Base-by-base conservation (phyloP, 148 eudicot species). In the Limonium bicolor region DNA sequence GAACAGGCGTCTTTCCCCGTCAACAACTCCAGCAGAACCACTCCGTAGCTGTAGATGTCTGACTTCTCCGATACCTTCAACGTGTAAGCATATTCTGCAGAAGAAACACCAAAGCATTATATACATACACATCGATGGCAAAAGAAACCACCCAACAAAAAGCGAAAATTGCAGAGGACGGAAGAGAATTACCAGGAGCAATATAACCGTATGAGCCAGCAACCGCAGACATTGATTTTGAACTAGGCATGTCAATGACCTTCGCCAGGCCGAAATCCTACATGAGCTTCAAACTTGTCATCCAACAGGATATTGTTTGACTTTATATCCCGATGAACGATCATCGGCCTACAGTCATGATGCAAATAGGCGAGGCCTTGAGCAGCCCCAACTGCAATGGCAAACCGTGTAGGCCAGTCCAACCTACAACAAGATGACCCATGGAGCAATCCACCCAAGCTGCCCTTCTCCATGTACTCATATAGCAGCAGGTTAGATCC, bases 41-140 rank as follows among this genome's bases (percentile, higher is more conserved):
- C 99, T 19, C 99, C 99, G 6, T 75, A 90, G 69, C 99, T 90
- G 56, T 90, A 90, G 8, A 90, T 81, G 35, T 90, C 99, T 20
- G 95, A 81, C 62, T 88, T 88, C 44, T 88, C 97, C 0, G 94
- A 80, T 18, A 88, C 80, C 64, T 83, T 88, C 97, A 88, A 83
- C 7, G 97, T 88, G 78, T 80, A 88, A 7, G 97, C 97, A 48
- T 88, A 88, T 66, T 88, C 97, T 88, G 83, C 48, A 32, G 13
- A 38, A 15, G 4, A 27, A 3, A 23, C 0, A 40, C 11, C 25
- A 19, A 15, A 36, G 17, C 16, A 16, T 36, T 4, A 9, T 15
- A 4, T 21, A 36, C 20, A 36, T 1, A 0, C 14, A 14, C 2
- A 6, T 14, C 10, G 15, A 36, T 14, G n/a, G n/a, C n/a, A n/a